Percentiles rank a stretch among this genome's conserved stretches.
These are phyloP conservation scores for Lactarius psammicola DNA, from an alignment of 768 basidiomycete species.

Conservation along the genomic window DNA sequence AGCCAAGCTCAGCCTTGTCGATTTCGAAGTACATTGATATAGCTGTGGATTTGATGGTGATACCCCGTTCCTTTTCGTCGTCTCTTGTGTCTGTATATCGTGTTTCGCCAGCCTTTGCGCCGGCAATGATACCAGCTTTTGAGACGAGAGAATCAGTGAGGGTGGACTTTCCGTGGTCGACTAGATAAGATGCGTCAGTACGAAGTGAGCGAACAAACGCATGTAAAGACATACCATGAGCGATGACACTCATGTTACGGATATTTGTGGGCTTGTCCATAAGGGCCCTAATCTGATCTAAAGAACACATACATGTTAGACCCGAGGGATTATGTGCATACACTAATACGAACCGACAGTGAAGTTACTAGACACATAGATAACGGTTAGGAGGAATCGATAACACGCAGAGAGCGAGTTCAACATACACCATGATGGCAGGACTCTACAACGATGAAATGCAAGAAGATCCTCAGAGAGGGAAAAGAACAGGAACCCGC, in stretches of 20 bases:
- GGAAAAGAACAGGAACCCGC: constrained; percentile 8
- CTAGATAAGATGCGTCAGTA: constrained; percentile 40
- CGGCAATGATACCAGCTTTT: constrained; percentile 98
- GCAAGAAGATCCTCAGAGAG: constrained; percentile 26
- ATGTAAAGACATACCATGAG: constrained; percentile 62
- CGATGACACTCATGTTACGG: constrained; percentile 93
- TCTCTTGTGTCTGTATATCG: constrained; percentile 97
- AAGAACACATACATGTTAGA: constrained; percentile 32
- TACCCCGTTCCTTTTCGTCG: constrained; percentile 99
- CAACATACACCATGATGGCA: constrained; percentile 81
- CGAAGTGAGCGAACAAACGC: constrained; percentile 30
- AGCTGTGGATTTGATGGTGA: constrained; percentile 99
- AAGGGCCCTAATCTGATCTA: constrained; percentile 83
- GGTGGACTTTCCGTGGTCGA: constrained; percentile 99
- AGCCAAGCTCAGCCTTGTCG: constrained; percentile 77
- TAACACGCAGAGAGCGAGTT: constrained; percentile 14
- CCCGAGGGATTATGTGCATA: constrained; percentile 30
- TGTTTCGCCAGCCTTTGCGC: constrained; percentile 91
- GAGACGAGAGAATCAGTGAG: constrained; percentile 98
- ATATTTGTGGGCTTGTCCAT: constrained; percentile 93
- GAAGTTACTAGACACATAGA: constrained; percentile 26
- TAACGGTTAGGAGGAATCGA: not conserved
- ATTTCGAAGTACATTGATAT: constrained; percentile 99
- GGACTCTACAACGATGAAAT: constrained; percentile 40
- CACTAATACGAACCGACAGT: constrained; percentile 25